Base-by-base conservation (phyloP, 257 asterid genomes). In the Datura wrightii region DNA sequence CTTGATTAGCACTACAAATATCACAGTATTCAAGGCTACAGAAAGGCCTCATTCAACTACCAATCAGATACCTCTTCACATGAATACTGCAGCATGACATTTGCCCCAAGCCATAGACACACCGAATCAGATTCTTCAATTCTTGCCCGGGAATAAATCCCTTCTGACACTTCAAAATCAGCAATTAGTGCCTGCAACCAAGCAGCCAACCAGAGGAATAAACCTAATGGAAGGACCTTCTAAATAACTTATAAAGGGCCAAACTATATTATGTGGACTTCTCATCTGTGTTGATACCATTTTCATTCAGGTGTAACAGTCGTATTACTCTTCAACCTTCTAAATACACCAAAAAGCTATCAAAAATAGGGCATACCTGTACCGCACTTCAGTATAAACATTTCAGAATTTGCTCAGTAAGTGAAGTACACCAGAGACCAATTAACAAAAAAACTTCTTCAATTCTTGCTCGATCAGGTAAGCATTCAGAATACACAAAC, bases 51-150 rank as follows among this genome's bases (percentile, higher is more conserved):
- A 13, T 72, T 46, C 58, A 72, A 72, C 59, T 46, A 72, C 59
- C 58, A 72, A 53, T 19, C 58, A 16, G 70, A 62, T 83, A 96
- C 99, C 97, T 94, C 98, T 79, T 92, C 97, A 85, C 92, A 91
- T 52, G 98, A 92, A 89, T 96, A 96, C 88, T 94, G 97, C 74
- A 96, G 93, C 99, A 96, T 94, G 80, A 96, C 98, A 89, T 96
- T 96, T 56, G 99, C 99, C 82, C 98, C 99, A 82, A 95, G 97
- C 98, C 99, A 96, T 65, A 96, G 86, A 86, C 98, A 94, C 83
- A 94, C 98, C 83, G 95, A 96, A 87, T 96, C 94, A 14, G 95
- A 88, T 81, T 92, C 97, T 86, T 93, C 96, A 66, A 93, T 92
- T 50, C 90, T 88, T 87, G 99, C 98, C 78, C 93, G 92, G 62